Evolutionary conservation across 345 rosid genomes (phyloP).

Genomic region (Populus deltoides): DNA sequence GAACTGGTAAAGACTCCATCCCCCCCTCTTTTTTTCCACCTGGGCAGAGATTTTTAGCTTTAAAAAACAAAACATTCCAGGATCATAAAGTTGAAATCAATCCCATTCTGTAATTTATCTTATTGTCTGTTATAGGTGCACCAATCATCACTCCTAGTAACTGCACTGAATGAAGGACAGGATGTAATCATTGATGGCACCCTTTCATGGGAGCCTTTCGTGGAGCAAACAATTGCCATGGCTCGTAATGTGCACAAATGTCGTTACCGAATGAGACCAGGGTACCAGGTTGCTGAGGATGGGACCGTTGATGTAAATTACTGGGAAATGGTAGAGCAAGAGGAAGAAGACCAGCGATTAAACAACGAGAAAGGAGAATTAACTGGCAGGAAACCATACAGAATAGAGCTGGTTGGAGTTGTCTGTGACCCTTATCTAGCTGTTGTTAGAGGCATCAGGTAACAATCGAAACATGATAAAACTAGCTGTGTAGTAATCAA

Average conservation of each 20-base stretch:
- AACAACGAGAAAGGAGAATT: conserved; percentile 27
- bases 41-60: too few species aligned
- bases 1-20: conserved; percentile 53
- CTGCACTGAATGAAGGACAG: conserved; percentile 86
- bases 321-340: conserved; percentile 73
- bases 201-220: conserved; percentile 85
- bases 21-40: too few species aligned
- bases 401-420: conserved; percentile 92
- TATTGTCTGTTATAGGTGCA: conserved; percentile 47
- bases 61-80: too few species aligned
- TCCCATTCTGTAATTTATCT: not conserved
- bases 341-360: conserved; percentile 31
- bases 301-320: conserved; percentile 69
- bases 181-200: conserved; percentile 98
- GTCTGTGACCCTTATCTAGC: conserved; percentile 94
- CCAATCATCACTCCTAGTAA: conserved; percentile 83
- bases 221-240: conserved; percentile 85
- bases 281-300: conserved; percentile 57
- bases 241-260: conserved; percentile 78
- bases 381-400: conserved; percentile 67
- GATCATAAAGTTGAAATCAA: too few species aligned
- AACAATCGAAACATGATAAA: not conserved
- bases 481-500: too few species aligned
- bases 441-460: conserved; percentile 93
- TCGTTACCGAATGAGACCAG: conserved; percentile 81